Base-by-base conservation (phyloP, 1,284 basidiomycete genomes). In the Ceratobasidium sp. region DNA sequence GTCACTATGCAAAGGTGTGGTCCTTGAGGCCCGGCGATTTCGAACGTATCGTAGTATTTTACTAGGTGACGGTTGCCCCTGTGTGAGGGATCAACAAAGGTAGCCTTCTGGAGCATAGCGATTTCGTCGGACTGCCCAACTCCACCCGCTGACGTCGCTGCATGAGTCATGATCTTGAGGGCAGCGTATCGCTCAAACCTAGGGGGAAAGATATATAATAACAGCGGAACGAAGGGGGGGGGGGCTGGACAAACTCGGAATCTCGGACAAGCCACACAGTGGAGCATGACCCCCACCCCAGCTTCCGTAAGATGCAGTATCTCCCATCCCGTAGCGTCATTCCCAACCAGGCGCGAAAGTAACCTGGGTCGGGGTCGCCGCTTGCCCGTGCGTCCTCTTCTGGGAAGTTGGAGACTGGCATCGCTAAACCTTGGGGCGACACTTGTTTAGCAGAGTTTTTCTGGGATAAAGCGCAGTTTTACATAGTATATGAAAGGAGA, bases 281-380 rank as follows among this genome's bases (percentile, higher is more conserved):
- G 0, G 91, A 94, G 83, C 98, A 99, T 83, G 98, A 97, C 46
- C 98, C 97, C 92, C 61, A 77, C 16, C 97, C 98, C 16, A 99
- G 90, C 83, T 99, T 98, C 77, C 97, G 86, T 74, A 98, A 95
- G 79, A 98, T 94, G 77, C 90, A 82, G 82, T 99, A 99, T 46
- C 59, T 41, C 22, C 89, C 92, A 77, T 94, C 89, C 19, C 29
- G 11, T 24, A 64, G 39, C 43, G 29, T 24, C 62, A 64, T 64
- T 19, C 43, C 62, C 4, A 64, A 43, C 62, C 62, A 64, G 2
- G 46, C 62, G 24, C n/a, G 62, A n/a, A 64, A 64, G 62, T 48
- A 64, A 2, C 43, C 62, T 48, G n/a, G 43, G 43, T 6, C 43
- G 14, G 16, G 5, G n/a, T 19, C 43, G 16, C 16, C 43, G 1